A percentile compares a stretch with the other conserved stretches of the same genome.
These are phyloP conservation scores for Parmales sp. DNA, from an alignment of 108 stramenopile genomes.

Conservation along the genomic window DNA sequence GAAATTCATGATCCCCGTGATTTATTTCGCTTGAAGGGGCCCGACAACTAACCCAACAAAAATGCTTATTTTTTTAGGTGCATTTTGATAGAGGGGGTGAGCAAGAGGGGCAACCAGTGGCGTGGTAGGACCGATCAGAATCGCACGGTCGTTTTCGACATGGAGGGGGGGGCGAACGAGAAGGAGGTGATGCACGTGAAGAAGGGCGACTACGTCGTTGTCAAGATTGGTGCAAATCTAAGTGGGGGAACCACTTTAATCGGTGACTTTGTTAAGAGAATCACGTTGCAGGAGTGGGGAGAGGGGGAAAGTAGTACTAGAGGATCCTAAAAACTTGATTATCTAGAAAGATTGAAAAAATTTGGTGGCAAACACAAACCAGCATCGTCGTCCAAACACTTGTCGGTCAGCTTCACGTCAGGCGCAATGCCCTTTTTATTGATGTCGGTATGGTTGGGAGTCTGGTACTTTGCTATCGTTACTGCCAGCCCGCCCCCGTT, in stretches of 20 bases:
- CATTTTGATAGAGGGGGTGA: conserved; percentile 68
- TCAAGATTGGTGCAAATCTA: too few species aligned
- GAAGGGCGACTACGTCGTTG: conserved; percentile 66
- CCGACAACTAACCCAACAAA: not conserved
- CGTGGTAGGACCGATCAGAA: conserved; percentile 74
- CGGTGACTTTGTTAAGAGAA: too few species aligned
- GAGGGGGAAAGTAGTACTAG: too few species aligned
- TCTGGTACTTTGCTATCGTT: conserved; percentile 76
- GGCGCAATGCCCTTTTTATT: conserved; percentile 69
- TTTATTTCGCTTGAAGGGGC: not conserved
- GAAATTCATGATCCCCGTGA: not conserved
- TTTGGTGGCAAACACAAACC: too few species aligned
- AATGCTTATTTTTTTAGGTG: too few species aligned
- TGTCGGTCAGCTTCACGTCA: conserved; percentile 24
- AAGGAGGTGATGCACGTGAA: conserved; percentile 33
- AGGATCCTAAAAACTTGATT: too few species aligned
- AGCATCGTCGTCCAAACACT: not conserved
- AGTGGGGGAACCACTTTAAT: too few species aligned
- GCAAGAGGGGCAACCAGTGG: conserved; percentile 47
- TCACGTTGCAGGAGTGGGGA: too few species aligned
- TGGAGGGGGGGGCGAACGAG: conserved; percentile 16
- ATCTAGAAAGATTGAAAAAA: too few species aligned
- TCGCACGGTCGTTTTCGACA: conserved; percentile 53
- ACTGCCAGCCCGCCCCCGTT: conserved; percentile 66
- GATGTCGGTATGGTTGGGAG: conserved; percentile 71